These are phyloP conservation scores for Rhodotorula babjevae DNA, from an alignment of 768 basidiomycete genomes.

Conservation along the genomic window DNA sequence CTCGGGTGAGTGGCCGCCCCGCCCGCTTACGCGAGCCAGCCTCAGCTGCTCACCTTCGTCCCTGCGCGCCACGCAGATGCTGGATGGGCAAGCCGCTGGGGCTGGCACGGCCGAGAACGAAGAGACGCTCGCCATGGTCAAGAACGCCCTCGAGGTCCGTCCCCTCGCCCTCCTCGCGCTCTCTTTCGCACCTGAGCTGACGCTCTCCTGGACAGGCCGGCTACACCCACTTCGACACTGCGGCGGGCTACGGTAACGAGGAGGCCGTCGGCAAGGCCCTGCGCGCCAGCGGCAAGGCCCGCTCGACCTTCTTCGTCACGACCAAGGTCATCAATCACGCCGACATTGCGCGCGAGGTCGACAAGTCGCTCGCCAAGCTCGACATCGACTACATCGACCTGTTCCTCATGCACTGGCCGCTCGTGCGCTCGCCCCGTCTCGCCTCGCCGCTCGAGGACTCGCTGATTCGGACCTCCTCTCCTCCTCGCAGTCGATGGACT, in stretches of 20 bases:
- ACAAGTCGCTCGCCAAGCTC: conserved; percentile 51
- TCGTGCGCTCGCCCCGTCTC: conserved; percentile 36
- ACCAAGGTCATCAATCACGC: conserved; percentile 50
- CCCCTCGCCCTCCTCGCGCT: neutral
- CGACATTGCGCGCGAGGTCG: conserved; percentile 50
- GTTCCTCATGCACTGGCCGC: conserved; percentile 51
- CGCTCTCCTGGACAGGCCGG: conserved; percentile 45
- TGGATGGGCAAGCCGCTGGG: conserved; percentile 50
- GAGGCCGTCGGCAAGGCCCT: conserved; percentile 53
- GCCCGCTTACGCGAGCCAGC: neutral
- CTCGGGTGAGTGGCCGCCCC: conserved; percentile 25
- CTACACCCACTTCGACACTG: conserved; percentile 54
- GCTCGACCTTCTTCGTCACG: conserved; percentile 54
- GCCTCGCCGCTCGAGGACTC: no score
- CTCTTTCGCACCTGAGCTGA: neutral
- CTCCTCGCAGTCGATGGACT: conserved; percentile 22
- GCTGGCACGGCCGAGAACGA: conserved; percentile 51
- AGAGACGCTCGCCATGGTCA: conserved; percentile 38
- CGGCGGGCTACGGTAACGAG: conserved; percentile 51
- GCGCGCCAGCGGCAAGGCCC: conserved; percentile 50
- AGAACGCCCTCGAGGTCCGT: neutral
- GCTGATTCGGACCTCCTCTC: neutral
- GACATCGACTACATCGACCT: conserved; percentile 54
- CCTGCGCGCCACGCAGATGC: conserved; percentile 40
- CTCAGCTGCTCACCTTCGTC: neutral